Conservation (phyloP, 306 rosid genomes). For the Fragaria vesca region DNA sequence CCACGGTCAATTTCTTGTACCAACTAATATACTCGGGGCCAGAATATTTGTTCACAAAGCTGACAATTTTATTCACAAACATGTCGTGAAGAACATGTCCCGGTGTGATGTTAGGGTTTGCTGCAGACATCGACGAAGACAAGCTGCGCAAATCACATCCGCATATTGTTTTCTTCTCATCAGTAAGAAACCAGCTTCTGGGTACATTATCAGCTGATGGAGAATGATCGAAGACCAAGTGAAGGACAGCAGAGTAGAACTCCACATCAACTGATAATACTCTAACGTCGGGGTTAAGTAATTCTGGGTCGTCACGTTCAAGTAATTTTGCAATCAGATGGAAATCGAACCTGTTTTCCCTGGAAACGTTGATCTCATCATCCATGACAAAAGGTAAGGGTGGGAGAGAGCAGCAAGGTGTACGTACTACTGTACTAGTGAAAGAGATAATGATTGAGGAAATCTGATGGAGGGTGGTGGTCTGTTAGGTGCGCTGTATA, state of each 20-base stretch:
- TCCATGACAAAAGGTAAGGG: too few relatives aligned
- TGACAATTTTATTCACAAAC: not conserved
- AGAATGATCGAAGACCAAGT: not conserved
- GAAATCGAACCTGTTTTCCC: too few relatives aligned
- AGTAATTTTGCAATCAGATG: too few relatives aligned
- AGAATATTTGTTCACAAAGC: not conserved
- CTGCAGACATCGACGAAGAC: not conserved
- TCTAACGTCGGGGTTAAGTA: not conserved
- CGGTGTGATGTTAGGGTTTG: not conserved
- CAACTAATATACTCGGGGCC: not conserved
- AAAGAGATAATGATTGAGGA: too few relatives aligned
- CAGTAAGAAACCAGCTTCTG: too few relatives aligned
- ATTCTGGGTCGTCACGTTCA: not conserved
- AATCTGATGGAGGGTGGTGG: too few relatives aligned
- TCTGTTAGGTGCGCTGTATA: too few relatives aligned
- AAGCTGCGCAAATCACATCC: not conserved
- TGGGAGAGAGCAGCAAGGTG: too few relatives aligned
- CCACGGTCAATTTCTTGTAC: not conserved
- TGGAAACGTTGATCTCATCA: too few relatives aligned
- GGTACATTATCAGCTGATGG: too few relatives aligned
- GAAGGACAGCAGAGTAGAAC: not conserved
- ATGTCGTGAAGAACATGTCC: not conserved
- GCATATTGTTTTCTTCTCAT: too few relatives aligned
- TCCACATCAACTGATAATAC: not conserved
- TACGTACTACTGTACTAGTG: too few relatives aligned